A percentile compares a stretch with the other conserved stretches of the same genome.
Conservation (phyloP, 371 early-diverging fungal genomes). For the Mucor indicus region DNA sequence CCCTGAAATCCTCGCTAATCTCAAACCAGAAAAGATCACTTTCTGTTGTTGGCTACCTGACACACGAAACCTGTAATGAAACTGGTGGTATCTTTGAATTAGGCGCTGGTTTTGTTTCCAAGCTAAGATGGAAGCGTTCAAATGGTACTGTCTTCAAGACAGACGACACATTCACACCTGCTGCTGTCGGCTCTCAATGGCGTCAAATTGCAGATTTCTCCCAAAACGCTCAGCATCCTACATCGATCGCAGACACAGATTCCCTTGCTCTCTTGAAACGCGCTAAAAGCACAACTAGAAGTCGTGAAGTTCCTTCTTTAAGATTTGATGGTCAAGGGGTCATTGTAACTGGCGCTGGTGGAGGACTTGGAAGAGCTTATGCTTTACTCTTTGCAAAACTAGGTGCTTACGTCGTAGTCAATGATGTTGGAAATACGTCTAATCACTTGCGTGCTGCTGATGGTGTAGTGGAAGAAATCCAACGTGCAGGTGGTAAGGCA, state of each 20-base stretch:
- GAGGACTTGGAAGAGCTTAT: slow-evolving; percentile 88
- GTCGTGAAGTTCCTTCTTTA: slow-evolving; percentile 46
- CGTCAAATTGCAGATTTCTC: slow-evolving; percentile 76
- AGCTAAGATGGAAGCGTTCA: slow-evolving; percentile 93
- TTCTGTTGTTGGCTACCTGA: slow-evolving; percentile 92
- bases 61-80: slow-evolving; percentile 85
- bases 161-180: slow-evolving; percentile 84
- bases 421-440: slow-evolving; percentile 78
- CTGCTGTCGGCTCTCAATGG: slow-evolving; percentile 74
- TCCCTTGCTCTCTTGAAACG: slow-evolving; percentile 79
- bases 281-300: slow-evolving; percentile 64
- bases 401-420: slow-evolving; percentile 85
- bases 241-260: slow-evolving; percentile 78
- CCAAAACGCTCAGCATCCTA: slow-evolving; percentile 71
- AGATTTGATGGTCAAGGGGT: slow-evolving; percentile 85
- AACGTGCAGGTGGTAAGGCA: slow-evolving; percentile 89
- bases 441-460: slow-evolving; percentile 83
- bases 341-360: slow-evolving; percentile 91
- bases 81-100: slow-evolving; percentile 90
- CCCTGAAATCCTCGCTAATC: slow-evolving; percentile 84
- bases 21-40: slow-evolving; percentile 95
- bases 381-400: slow-evolving; percentile 81
- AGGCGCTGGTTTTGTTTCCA: slow-evolving; percentile 93
- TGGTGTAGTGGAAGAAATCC: slow-evolving; percentile 94
- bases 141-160: slow-evolving; percentile 91